Percentiles rank a stretch among this genome's conserved stretches.
Evolutionary conservation across 140 eudicot species (phyloP).

Genomic region (Senecio squalidus): DNA sequence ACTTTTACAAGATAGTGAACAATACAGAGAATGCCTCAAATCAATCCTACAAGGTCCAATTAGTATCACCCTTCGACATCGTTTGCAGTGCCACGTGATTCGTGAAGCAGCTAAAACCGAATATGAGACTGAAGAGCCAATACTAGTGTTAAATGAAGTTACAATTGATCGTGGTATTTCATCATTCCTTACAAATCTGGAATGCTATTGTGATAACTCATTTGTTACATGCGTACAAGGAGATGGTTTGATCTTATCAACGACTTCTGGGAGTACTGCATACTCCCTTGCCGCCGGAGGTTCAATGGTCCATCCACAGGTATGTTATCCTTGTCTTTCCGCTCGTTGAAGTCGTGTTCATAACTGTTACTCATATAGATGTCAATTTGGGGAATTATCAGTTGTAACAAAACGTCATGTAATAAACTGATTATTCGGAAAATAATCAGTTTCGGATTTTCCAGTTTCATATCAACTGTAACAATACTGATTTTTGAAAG

Average conservation of each 20-base stretch:
- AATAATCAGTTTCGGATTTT: too few species aligned
- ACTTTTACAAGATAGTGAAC: constrained; percentile 71
- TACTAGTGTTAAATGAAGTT: constrained; percentile 84
- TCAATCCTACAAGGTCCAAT: constrained; percentile 77
- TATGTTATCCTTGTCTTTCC: constrained; percentile 10
- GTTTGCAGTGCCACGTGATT: constrained; percentile 82
- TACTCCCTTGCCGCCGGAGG: constrained; percentile 98
- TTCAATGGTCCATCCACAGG: constrained; percentile 99
- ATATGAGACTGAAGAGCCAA: constrained; percentile 67
- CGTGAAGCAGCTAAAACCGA: constrained; percentile 76
- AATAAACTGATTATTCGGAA: too few species aligned
- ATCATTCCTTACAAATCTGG: constrained; percentile 86
- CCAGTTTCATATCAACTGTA: too few species aligned
- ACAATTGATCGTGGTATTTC: constrained; percentile 97
- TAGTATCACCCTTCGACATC: constrained; percentile 77
- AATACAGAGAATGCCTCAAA: constrained; percentile 57
- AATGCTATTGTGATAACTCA: constrained; percentile 81
- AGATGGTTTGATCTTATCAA: constrained; percentile 83
- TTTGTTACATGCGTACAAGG: constrained; percentile 96
- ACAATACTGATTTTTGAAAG: too few species aligned
- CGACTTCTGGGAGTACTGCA: constrained; percentile 98
- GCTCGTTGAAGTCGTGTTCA: neutral
- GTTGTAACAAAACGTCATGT: too few species aligned
- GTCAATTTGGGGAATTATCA: too few species aligned
- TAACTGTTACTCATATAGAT: neutral